Base-by-base conservation (phyloP, 495 filamentous ascomycete species). In the Podospora appendiculata region DNA sequence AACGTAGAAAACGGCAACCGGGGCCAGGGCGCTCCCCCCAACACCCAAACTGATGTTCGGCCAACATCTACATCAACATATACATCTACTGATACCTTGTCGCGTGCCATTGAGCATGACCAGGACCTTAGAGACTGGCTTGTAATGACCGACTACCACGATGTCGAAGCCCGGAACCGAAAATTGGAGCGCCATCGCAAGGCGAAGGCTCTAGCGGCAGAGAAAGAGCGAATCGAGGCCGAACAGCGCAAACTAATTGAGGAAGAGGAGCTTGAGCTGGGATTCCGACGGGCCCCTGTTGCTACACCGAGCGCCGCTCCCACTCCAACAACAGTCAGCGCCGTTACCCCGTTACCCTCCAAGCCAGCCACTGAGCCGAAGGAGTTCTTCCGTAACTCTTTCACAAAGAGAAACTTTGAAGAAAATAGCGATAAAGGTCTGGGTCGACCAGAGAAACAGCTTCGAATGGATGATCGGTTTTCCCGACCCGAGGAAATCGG, bases 121-220 rank as follows among this genome's bases (percentile, higher is more conserved):
- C 61, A 64, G 43, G 81, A 84, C 53, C 59, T 86, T 16, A 62
- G 70, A 45, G 79, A 84, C 48, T 86, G 81, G 79, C 72, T 86
- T 33, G 72, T 78, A 33, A 63, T 82, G 43, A 86, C 82, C 16
- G 72, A 76, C 32, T 86, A 78, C 59, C 70, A 81, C 52, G 71
- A 86, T 51, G 57, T 65, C 8, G 60, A 71, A 25, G 70, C 73
- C 49, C 75, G 81, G 43, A 61, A 67, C 33, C 69, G 71, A 46
- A 63, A 68, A 33, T 62, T 84, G 11, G 59, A 62, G n/a, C 70
- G 67, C 49, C 69, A 73, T 50, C 67, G 72, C 41, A 68, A 69
- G 58, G 58, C 64, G 32, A 69, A 68, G 46, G 70, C 60, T 34
- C 59, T 81, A 44, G 78, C 73, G 51, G 68, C 64, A 34, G 54